Conservation (phyloP, 441 rosid genomes). For the Dalechampia spathulata region DNA sequence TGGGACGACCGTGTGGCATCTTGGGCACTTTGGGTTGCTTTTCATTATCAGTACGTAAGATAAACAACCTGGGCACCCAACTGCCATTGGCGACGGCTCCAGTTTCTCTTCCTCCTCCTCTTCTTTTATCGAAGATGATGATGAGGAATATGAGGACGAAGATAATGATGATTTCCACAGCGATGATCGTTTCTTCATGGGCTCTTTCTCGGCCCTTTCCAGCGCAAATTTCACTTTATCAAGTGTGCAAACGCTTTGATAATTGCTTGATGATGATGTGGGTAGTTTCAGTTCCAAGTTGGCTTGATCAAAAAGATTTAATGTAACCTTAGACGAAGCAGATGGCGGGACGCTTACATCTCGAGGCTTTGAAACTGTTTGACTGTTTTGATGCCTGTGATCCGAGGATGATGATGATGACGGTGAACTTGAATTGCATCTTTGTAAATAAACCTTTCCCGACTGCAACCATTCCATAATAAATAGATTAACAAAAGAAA, state of each 20-base stretch:
- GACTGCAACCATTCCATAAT: no score
- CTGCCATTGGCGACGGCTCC: conserved; percentile 37
- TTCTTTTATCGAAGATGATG: conserved; percentile 29
- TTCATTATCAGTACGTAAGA: conserved; percentile 63
- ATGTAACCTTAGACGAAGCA: no score
- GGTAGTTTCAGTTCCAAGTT: no score
- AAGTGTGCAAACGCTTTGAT: conserved; percentile 78
- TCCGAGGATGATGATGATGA: no score
- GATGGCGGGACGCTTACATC: no score
- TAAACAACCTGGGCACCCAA: conserved; percentile 72
- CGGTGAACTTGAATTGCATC: no score
- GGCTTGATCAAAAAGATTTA: no score
- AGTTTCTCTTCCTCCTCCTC: conserved; percentile 23
- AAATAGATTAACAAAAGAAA: no score
- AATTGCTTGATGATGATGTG: no score
- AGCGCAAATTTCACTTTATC: conserved; percentile 75
- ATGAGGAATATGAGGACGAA: conserved; percentile 37
- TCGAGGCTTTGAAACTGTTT: no score
- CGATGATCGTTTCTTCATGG: conserved; percentile 26
- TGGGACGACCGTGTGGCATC: conserved; percentile 58
- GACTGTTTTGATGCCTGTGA: no score
- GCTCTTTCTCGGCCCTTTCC: conserved; percentile 52
- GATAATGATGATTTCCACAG: conserved; percentile 21
- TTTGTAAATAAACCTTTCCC: no score
- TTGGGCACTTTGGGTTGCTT: conserved; percentile 64